Evolutionary conservation across 2,329 filamentous ascomycete genomes (phyloP).

Genomic region (Cladosporium colombiae): DNA sequence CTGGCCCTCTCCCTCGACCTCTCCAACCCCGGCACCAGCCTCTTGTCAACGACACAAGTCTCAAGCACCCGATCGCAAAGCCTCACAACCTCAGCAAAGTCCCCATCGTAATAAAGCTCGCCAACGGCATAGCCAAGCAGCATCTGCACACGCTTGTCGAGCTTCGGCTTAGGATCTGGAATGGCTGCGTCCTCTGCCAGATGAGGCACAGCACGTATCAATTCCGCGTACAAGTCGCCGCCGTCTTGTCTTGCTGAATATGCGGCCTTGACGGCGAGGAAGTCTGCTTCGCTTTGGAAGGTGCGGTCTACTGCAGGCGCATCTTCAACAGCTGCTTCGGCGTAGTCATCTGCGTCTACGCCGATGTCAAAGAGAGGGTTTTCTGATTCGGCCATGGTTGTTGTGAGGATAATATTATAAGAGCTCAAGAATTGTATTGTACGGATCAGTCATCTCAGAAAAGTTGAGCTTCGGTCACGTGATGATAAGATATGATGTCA

Average conservation of each 20-base stretch:
- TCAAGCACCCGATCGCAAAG: conserved; percentile 24
- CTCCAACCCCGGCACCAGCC: conserved; percentile 26
- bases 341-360: conserved; percentile 37
- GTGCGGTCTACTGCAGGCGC: conserved; percentile 32
- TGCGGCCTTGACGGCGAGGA: conserved; percentile 32
- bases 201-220: conserved; percentile 25
- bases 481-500: conserved; percentile 13
- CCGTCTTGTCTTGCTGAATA: conserved; percentile 36
- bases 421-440: neutral
- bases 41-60: conserved; percentile 29
- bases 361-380: conserved; percentile 32
- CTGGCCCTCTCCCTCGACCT: conserved; percentile 31
- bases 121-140: conserved; percentile 55
- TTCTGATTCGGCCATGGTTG: conserved; percentile 10
- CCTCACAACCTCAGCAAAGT: conserved; percentile 1
- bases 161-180: conserved; percentile 22
- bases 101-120: conserved; percentile 55
- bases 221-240: conserved; percentile 30
- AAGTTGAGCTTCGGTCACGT: neutral
- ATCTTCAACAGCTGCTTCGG: conserved; percentile 32
- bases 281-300: conserved; percentile 37
- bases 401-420: neutral
- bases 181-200: conserved; percentile 13
- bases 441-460: neutral
- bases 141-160: conserved; percentile 35